phyloP scores from a whole-genome alignment of 306 rosid genomes.

The Cucurbita maxima region DNA sequence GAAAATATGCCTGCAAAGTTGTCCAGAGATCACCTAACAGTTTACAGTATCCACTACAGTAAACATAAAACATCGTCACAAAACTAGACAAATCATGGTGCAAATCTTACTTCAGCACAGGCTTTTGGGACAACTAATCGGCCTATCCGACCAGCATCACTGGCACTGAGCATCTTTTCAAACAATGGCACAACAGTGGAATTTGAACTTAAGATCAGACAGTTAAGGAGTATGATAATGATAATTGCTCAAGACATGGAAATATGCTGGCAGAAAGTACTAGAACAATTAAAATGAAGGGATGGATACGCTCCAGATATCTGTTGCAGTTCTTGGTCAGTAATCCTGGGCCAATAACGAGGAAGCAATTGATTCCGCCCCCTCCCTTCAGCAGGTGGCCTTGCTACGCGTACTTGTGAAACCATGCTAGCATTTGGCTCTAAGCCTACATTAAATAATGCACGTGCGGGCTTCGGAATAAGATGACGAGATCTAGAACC shows the following conservation, averaged over 20 bases:
- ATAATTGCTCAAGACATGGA: conserved; percentile 4
- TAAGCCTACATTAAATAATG: conserved; percentile 39
- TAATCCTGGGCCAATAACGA: conserved; percentile 97
- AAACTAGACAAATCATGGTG: background rate
- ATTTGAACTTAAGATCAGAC: conserved; percentile 58
- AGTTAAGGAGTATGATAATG: conserved; percentile 37
- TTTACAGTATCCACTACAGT: conserved; percentile 6
- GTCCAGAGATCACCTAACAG: conserved; percentile 2
- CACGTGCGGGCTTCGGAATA: conserved; percentile 75
- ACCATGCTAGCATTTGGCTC: conserved; percentile 46
- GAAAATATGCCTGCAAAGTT: conserved; percentile 81
- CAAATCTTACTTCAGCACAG: conserved; percentile 77
- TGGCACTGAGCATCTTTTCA: conserved; percentile 98
- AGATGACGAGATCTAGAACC: conserved; percentile 70
- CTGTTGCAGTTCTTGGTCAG: conserved; percentile 94
- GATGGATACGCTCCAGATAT: conserved; percentile 96
- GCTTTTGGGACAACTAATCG: conserved; percentile 98
- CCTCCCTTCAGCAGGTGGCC: conserved; percentile 99
- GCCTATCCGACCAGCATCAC: conserved; percentile 99
- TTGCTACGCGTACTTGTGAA: conserved; percentile 85
- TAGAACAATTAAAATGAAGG: conserved; percentile 6
- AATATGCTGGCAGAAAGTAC: background rate
- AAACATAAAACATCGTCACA: conserved; percentile 1
- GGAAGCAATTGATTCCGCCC: conserved; percentile 98
- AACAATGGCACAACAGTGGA: conserved; percentile 88